Percentiles rank a stretch among this genome's conserved stretches.
Conservation (phyloP, 345 rosid species). For the Populus simonii region DNA sequence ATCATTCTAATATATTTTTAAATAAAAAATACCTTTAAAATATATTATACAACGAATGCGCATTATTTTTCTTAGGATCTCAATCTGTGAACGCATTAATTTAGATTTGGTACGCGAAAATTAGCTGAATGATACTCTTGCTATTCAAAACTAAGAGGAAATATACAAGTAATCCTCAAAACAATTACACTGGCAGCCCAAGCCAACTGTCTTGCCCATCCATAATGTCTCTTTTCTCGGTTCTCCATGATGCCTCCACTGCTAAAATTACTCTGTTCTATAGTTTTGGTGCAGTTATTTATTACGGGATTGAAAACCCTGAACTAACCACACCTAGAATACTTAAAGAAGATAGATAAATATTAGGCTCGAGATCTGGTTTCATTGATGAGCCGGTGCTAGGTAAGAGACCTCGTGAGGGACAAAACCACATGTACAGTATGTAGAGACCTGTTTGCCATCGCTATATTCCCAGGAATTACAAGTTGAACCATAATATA, state of each 20-base stretch:
- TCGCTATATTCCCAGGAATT: neutral
- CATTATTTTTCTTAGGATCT: too few species aligned
- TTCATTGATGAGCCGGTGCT: neutral
- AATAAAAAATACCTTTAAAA: too few species aligned
- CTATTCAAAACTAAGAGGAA: too few species aligned
- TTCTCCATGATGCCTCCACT: neutral
- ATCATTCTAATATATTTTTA: too few species aligned
- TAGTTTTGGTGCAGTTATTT: neutral
- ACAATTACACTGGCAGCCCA: neutral
- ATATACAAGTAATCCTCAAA: too few species aligned
- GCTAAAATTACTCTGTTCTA: neutral
- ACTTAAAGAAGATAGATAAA: neutral
- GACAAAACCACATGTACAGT: neutral
- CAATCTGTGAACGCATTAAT: too few species aligned
- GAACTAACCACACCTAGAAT: neutral
- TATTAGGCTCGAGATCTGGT: neutral
- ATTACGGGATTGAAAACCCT: neutral
- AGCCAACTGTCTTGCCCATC: neutral
- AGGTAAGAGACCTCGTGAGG: neutral
- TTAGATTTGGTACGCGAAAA: too few species aligned
- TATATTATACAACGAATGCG: too few species aligned
- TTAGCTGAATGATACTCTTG: too few species aligned
- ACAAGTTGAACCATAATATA: constrained; percentile 4
- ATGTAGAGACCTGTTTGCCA: neutral
- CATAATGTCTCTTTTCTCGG: accelerated